Percentiles rank a stretch among this genome's conserved stretches.
phyloP scores from a whole-genome alignment of 2,329 filamentous ascomycete species.

The Chalaropsis thielavioides region DNA sequence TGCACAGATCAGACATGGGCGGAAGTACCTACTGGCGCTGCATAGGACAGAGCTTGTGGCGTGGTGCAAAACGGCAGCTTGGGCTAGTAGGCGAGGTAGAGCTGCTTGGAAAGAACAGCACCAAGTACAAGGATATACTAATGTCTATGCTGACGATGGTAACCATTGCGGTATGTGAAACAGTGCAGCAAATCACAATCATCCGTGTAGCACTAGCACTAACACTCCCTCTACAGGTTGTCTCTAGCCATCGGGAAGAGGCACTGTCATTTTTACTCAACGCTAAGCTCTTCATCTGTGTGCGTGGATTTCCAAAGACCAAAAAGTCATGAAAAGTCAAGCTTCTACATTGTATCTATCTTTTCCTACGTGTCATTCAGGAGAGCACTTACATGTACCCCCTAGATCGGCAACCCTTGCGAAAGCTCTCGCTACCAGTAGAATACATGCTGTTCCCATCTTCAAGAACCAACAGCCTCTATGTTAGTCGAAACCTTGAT shows the following conservation, averaged over 20 bases:
- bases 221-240: slow-evolving; percentile 15
- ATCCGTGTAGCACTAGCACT: not conserved
- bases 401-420: slow-evolving; percentile 13
- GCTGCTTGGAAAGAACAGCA: slow-evolving; percentile 25
- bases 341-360: slow-evolving; percentile 34
- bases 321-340: slow-evolving; percentile 30
- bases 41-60: slow-evolving; percentile 24
- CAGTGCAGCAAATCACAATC: too few species aligned
- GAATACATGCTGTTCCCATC: slow-evolving; percentile 21
- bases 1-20: slow-evolving; percentile 20
- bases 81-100: slow-evolving; percentile 23
- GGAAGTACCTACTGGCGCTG: slow-evolving; percentile 3
- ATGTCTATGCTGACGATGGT: slow-evolving; percentile 30
- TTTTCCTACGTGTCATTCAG: slow-evolving; percentile 31
- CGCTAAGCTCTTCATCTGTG: slow-evolving; percentile 30
- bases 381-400: slow-evolving; percentile 27
- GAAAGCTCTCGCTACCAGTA: slow-evolving; percentile 16
- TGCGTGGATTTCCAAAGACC: slow-evolving; percentile 26
- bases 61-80: slow-evolving; percentile 22
- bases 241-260: slow-evolving; percentile 23
- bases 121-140: slow-evolving; percentile 30
- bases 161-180: slow-evolving; percentile 22
- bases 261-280: slow-evolving; percentile 29
- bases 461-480: slow-evolving; percentile 24
- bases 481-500: slow-evolving; percentile 31